Evolutionary conservation across 306 rosid genomes (phyloP), one percentile per base, ranked within the genome.

Genomic region (Vigna angularis): DNA sequence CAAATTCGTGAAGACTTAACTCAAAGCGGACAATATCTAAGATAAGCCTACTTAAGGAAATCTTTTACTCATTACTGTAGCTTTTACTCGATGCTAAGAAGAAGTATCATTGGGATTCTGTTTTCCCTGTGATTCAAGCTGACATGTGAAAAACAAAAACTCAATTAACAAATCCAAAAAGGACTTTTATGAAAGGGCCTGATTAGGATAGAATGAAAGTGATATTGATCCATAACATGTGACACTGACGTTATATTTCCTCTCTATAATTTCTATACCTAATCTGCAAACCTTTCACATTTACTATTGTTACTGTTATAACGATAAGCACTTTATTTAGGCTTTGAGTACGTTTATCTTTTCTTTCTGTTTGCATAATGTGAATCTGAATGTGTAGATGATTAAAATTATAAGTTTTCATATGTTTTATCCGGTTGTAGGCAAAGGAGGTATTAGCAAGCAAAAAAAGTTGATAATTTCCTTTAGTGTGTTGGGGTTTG

Each of bases 401-500:
- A 5, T 59, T 32, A 34, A 16, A 15, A 34, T 2, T 26, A 17
- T n/a, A 36, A 34, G 1, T 4, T 0, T 65, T 28, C n/a, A 40
- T 20, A 20, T 66, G 15, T 47, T 56, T 55, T 38, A 17, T 45
- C 18, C 10, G 32, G 59, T 30, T 32, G 51, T 62, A 80, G 84
- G 28, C 44, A 20, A 73, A 0, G 32, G 12, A 47, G 63, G 84
- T 15, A 7, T 4, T 30, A 56, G 13, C 17, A 47, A 47, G 17
- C 45, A 63, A 8, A 80, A 44, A 56, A 56, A 26, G 63, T 14
- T 73, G 53, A 80, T 66, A 28, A 73, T 80, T 47, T 9, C 2
- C 63, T 44, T 80, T 24, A 81, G 66, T 50, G 76, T 57, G 24
- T 2, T 59, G 28, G 72, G 57, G 30, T 24, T n/a, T 20, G 66